Evolutionary conservation across 495 filamentous ascomycete species (phyloP), one percentile per base, ranked within the genome.

Genomic region (Xylaria acuta): DNA sequence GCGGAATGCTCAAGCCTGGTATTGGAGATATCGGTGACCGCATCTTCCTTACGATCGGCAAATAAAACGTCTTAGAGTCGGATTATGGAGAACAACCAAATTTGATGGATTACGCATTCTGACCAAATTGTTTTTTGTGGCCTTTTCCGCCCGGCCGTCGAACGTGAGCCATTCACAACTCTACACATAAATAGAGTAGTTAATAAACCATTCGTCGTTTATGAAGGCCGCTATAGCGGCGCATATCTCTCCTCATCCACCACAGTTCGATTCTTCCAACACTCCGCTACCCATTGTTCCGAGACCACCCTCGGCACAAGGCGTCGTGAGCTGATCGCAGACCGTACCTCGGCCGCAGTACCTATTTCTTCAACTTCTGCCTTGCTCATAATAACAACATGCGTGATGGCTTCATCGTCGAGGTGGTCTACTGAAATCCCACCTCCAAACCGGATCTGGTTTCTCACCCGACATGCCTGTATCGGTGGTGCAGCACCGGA

Each of bases 11-110:
- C 80, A 92, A 90, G 81, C 95, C 95, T 3, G 95, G 95, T 0
- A 77, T 97, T 73, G 94, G 94, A 1, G 95, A 97, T 86, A 92
- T 97, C 72, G 95, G 95, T 7, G 95, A 98, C 84, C 85, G 95
- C 68, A 82, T 98, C 80, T 98, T 95, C 85, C 87, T 97, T 82
- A 97, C 95, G 0, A 89, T 95, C 83, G 95, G 95, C 36, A 98
- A 98, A 82, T 97, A 88, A 75, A 70, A 11, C 11, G 20, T 20
- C 8, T 3, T 9, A 36, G 14, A 41, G 22, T 20, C 18, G 6
- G 3, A n/a, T 36, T 30, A 62, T 40, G 41, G 64, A 27, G 68
- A 68, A 69, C 1, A n/a, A 16, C 32, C 3, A 32, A 40, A 63
- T 63, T 40, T 27, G 40, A 40, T 27, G 3, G 41, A 40, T 38